These are phyloP conservation scores for Acanthamoeba triangularis DNA, from an alignment of 208 protist genomes.

Conservation along the genomic window DNA sequence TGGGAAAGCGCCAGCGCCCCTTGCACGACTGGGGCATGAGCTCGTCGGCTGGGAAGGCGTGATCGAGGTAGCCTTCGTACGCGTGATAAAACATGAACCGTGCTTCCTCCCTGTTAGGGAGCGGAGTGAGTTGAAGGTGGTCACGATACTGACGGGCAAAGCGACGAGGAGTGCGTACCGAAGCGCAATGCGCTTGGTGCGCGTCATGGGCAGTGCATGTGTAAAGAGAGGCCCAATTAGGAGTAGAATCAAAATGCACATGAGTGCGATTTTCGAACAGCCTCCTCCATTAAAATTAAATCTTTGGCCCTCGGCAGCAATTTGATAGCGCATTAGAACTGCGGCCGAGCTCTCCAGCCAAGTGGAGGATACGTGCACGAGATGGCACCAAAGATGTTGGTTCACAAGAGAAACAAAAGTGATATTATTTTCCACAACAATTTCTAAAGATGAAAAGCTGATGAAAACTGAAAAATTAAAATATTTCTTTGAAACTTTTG, in stretches of 20 bases:
- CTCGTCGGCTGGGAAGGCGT: constrained; percentile 95
- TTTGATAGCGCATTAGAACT: too few relatives aligned
- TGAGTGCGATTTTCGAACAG: not conserved
- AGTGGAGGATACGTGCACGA: too few relatives aligned
- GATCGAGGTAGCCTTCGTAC: constrained; percentile 92
- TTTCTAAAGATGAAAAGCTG: not conserved
- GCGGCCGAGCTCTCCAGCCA: too few relatives aligned
- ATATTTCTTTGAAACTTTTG: not conserved
- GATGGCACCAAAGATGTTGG: too few relatives aligned
- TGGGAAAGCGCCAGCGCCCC: constrained; percentile 59
- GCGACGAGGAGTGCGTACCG: not conserved
- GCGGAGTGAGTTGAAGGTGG: not conserved
- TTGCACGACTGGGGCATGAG: constrained; percentile 90
- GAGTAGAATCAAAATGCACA: not conserved
- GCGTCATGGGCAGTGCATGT: not conserved
- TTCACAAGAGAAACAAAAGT: too few relatives aligned
- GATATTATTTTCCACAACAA: not conserved
- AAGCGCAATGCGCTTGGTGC: not conserved
- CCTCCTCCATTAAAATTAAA: not conserved
- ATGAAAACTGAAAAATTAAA: not conserved
- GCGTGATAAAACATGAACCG: constrained; percentile 93
- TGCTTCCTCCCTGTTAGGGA: constrained; percentile 80
- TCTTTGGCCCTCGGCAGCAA: not conserved
- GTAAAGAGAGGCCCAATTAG: not conserved
- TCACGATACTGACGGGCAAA: not conserved